phyloP scores from a whole-genome alignment of 495 filamentous ascomycete genomes.

The Aspergillus avenaceus region DNA sequence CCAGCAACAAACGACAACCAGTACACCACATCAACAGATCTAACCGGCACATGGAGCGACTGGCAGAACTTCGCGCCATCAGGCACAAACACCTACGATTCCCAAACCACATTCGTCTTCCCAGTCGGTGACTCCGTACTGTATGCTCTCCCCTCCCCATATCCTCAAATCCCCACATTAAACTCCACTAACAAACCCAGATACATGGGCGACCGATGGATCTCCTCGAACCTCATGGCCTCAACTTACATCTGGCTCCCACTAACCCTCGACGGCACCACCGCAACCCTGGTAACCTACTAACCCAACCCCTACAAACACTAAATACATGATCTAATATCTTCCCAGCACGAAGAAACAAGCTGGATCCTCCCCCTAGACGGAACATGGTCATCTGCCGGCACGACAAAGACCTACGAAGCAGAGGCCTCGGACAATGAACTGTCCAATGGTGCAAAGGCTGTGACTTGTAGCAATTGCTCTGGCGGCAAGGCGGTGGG shows the following conservation, averaged over 20 bases:
- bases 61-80: constrained; percentile 57
- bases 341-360: background rate
- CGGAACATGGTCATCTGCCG: background rate
- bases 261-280: constrained; percentile 52
- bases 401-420: background rate
- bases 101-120: constrained; percentile 10
- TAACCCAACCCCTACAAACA: background rate
- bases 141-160: background rate
- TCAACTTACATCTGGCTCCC: constrained; percentile 67
- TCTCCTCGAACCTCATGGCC: constrained; percentile 51
- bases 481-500: constrained; percentile 4
- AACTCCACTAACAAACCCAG: constrained; percentile 22
- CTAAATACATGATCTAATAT: too few species aligned
- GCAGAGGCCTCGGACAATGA: background rate
- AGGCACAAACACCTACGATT: constrained; percentile 45
- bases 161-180: background rate
- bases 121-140: constrained; percentile 2
- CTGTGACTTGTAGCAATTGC: constrained; percentile 5
- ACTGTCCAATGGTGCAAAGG: background rate
- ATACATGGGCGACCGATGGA: constrained; percentile 68
- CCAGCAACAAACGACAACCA: constrained; percentile 52
- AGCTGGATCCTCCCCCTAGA: constrained; percentile 2
- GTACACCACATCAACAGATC: constrained; percentile 39
- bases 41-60: constrained; percentile 50
- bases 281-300: constrained; percentile 21